Base-by-base conservation (phyloP, 768 basidiomycete species). In the Leccinum imitatum region DNA sequence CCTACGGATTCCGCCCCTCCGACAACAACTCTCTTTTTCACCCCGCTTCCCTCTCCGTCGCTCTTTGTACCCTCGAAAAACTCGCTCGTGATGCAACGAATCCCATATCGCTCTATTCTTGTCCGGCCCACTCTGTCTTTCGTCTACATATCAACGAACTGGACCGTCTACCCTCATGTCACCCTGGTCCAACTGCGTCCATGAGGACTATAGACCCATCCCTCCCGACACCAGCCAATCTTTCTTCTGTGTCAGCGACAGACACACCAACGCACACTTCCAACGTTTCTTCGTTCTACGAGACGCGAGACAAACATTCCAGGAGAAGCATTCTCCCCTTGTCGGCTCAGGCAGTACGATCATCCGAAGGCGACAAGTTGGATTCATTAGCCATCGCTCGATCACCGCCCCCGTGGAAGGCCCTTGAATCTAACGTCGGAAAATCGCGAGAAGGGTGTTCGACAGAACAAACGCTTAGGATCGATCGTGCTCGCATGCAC, bases 41-140 rank as follows among this genome's bases (percentile, higher is more conserved):
- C 58, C 83, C 83, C 0, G 72, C 77, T 3, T 67, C 80, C 3
- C 71, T 81, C 31, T 57, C 67, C 1, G 46, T 70, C 13, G 75
- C 78, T 4, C 68, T 84, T n/a, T 71, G 57, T 46, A 57, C 64
- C 41, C 69, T 73, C 6, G 74, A 73, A 62, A 60, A 65, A 52
- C 8, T 67, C 30, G 62, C 60, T 9, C 50, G 53, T 14, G n/a
- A 60, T 5, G 59, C 60, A 48, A 23, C 54, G 0, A 25, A 44
- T 9, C 62, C 72, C n/a, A 54, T 66, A 37, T 58, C 72, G 0
- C 64, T 75, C 35, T 75, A 72, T 51, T 64, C 74, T 3, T 72
- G 68, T 46, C 63, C 69, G 15, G 54, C 51, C 0, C 56, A 64
- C 13, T 74, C 72, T 2, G 65, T 66, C 10, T 73, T 74, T 56